These are phyloP conservation scores for Xylaria flabelliformis DNA, from an alignment of 495 filamentous ascomycete genomes.

Conservation along the genomic window DNA sequence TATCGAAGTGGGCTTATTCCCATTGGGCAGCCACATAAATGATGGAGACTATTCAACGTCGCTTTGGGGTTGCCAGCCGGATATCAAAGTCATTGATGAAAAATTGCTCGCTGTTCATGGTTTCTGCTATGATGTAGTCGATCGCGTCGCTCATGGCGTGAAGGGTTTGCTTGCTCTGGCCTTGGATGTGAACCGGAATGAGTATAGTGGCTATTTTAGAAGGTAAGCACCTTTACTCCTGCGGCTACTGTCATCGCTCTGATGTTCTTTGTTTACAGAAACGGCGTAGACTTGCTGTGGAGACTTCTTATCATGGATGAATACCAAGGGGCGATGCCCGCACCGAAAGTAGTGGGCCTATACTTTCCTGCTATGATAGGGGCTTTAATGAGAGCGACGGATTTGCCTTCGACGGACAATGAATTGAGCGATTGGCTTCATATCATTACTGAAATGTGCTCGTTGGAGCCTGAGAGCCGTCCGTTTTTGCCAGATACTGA, in stretches of 20 bases:
- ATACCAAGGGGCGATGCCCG: not conserved
- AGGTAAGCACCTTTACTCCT: not conserved
- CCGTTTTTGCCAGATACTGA: not conserved
- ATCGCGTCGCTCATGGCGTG: not conserved
- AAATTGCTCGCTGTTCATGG: not conserved
- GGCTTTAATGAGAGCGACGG: not conserved
- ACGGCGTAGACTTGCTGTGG: not conserved
- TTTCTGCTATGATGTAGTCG: not conserved
- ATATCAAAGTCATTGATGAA: not conserved
- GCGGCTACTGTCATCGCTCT: not conserved
- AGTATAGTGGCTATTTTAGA: not conserved
- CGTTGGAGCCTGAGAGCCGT: not conserved
- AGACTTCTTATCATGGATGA: not conserved
- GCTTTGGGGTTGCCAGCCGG: not conserved
- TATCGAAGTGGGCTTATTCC: not conserved
- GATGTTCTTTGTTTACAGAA: constrained; percentile 4
- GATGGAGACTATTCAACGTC: not conserved
- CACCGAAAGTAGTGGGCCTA: not conserved
- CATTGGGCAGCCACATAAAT: not conserved
- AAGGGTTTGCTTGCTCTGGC: not conserved
- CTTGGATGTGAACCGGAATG: not conserved
- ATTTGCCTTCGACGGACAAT: not conserved
- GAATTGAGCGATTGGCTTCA: not conserved
- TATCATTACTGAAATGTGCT: not conserved
- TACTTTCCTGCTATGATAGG: constrained; percentile 1